Evolutionary conservation across 257 asterid species (phyloP).

Genomic region (Oldenlandia corymbosa): DNA sequence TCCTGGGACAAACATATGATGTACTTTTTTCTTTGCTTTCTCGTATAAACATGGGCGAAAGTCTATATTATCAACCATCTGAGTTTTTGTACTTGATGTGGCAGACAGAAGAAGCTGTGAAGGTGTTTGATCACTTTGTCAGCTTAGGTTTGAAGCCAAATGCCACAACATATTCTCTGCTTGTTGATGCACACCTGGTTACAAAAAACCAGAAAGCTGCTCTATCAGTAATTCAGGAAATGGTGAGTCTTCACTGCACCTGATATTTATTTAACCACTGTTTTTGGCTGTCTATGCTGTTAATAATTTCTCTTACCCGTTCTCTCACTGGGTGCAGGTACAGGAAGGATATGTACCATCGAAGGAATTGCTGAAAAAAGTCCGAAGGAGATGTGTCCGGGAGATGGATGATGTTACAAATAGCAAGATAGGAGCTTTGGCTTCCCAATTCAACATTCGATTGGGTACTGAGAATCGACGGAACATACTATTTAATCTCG

Average conservation of each 20-base stretch:
- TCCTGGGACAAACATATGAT: not conserved
- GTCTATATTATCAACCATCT: not conserved
- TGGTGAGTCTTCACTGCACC: slow-evolving; percentile 50
- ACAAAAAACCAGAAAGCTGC: slow-evolving; percentile 71
- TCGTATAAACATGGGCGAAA: not conserved
- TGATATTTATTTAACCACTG: not conserved
- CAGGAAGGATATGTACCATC: slow-evolving; percentile 59
- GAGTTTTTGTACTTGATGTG: slow-evolving; percentile 20
- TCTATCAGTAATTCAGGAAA: slow-evolving; percentile 54
- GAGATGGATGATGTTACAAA: slow-evolving; percentile 72
- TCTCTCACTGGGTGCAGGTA: slow-evolving; percentile 33
- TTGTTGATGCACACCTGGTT: slow-evolving; percentile 72
- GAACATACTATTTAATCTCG: slow-evolving; percentile 48
- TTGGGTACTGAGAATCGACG: slow-evolving; percentile 58
- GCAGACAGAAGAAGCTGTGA: slow-evolving; percentile 92
- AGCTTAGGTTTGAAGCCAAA: slow-evolving; percentile 70
- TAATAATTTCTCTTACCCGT: no score
- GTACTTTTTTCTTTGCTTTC: not conserved
- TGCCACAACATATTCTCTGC: slow-evolving; percentile 61
- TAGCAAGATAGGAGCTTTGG: slow-evolving; percentile 43
- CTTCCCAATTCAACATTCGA: slow-evolving; percentile 35
- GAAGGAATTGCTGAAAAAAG: slow-evolving; percentile 60
- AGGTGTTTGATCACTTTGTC: slow-evolving; percentile 73
- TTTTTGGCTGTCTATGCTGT: not conserved
- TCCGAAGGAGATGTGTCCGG: slow-evolving; percentile 75